Percentiles rank a stretch among this genome's conserved stretches.
Conservation (phyloP, 2,329 filamentous ascomycete species). For the Purpureocillium lavendulum region DNA sequence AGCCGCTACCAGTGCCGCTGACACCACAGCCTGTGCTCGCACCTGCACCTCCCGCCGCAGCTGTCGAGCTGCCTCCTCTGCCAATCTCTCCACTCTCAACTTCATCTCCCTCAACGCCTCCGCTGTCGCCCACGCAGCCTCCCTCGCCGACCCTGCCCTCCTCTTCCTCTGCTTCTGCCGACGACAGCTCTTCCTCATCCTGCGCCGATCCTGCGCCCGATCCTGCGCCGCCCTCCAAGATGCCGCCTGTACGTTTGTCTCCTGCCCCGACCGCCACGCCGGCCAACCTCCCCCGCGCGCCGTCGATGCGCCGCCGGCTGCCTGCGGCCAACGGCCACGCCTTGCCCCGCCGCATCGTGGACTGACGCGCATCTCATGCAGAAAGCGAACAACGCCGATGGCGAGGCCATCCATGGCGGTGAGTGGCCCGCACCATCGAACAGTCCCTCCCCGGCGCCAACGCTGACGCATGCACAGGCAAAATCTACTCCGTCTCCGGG, state of each 20-base stretch:
- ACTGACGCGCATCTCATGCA: constrained; percentile 6
- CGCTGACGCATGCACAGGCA: constrained; percentile 34
- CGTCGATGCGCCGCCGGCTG: constrained; percentile 3
- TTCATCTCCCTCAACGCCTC: constrained; percentile 21
- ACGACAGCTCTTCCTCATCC: constrained; percentile 15
- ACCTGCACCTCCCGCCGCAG: constrained; percentile 14
- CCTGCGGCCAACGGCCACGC: constrained; percentile 8
- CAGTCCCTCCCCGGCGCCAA: neutral
- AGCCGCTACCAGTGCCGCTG: neutral
- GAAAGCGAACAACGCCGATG: constrained; percentile 26
- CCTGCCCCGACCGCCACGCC: constrained; percentile 7
- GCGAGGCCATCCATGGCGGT: constrained; percentile 32
- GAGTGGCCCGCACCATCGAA: constrained; percentile 12
- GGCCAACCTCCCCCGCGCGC: neutral
- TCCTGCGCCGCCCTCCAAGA: constrained; percentile 28
- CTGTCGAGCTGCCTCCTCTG: constrained; percentile 29
- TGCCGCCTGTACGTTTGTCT: constrained; percentile 46
- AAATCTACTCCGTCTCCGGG: constrained; percentile 57
- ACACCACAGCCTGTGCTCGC: no score
- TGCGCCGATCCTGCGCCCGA: no score
- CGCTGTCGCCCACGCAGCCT: constrained; percentile 20
- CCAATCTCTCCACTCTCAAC: constrained; percentile 32
- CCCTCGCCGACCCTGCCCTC: constrained; percentile 16
- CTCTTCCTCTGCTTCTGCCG: constrained; percentile 13
- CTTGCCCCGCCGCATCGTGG: constrained; percentile 8